Base-by-base conservation (phyloP, 116 monocot genomes). In the Dioscorea cayenensis region DNA sequence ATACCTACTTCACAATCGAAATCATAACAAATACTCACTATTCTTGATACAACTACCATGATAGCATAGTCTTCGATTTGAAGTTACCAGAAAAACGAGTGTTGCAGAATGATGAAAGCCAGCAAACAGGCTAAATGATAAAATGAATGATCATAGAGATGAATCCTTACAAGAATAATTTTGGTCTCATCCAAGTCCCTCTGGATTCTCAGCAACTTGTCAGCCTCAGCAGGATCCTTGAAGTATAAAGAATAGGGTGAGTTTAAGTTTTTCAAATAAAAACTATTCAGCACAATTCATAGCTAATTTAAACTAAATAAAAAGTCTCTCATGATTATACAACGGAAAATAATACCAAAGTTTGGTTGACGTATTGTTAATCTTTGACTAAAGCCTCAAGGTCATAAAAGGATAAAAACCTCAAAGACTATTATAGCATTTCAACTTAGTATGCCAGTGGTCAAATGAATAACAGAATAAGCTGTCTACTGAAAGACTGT, bases 131-230 rank as follows among this genome's bases (percentile, higher is more conserved):
- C 3, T 61, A 14, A 10, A 63, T 11, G 11, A 63, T 63, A 7
- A 9, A 63, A 17, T 20, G 13, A 63, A 63, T 23, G 6, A 7
- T 12, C 21, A 29, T 8, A 68, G 5, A 12, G 14, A 71, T 16
- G 28, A 49, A 60, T 48, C 77, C 92, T 84, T 80, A 95, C 95
- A 21, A 95, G 90, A 36, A 93, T 90, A 80, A 97, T 97, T 81
- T 93, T 97, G 19, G 97, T 97, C 82, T 97, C 94, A 83, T 97
- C 97, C 79, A 97, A 79, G 67, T 97, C 97, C 75, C 84, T 86
- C 77, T 97, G 97, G 61, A 97, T 97, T 81, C 86, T 97, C 81
- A 93, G 62, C 79, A 97, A 77, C 77, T 93, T 97, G 81, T 97
- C 97, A 67, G 93, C 97, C 79, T 97, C 93, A 16, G 93, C 86